Base-by-base conservation (phyloP, 108 stramenopile species). In the Cyclotella kingstonii region DNA sequence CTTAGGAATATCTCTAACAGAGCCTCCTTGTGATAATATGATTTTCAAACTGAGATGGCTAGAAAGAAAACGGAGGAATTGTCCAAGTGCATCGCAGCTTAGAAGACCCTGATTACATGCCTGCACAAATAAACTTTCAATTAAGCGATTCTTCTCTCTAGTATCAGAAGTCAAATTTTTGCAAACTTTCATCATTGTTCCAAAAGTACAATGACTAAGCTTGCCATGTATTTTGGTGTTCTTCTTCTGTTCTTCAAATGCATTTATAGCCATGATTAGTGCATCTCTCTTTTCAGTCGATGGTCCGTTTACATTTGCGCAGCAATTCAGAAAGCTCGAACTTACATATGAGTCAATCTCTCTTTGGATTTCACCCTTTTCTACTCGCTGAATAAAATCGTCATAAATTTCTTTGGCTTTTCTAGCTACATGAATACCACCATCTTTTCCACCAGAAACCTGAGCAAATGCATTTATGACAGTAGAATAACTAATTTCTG, bases 121-220 rank as follows among this genome's bases (percentile, higher is more conserved):
- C 34, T 73, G 71, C 21, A 39, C 31, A 40, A 73, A 73, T 28
- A 73, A 45, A 31, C 42, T 57, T 19, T 73, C 71, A 40, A 73
- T 51, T 56, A 73, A 31, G 18, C 57, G 45, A 51, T 40, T 40
- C 46, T 53, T 64, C 49, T 73, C 71, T 14, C 21, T 38, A 17
- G 33, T 31, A 59, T 65, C 62, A 1, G 57, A 58, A 19, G 63
- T 49, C 30, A 73, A 53, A 28, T 27, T 58, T 10, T 22, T 29
- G 31, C 63, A 56, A 29, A 38, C 71, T 47, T 73, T 73, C 71
- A 73, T 64, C 71, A 73, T 73, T 27, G 71, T 73, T 52, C 71
- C 71, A 52, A 40, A 73, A 5, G 57, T 73, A 21, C 43, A 64
- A 35, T 73, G 63, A 52, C 52, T 58, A 44, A 63, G 63, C 42